A percentile compares a stretch with the other conserved stretches of the same genome.
Evolutionary conservation across 2,329 filamentous ascomycete species (phyloP).

Genomic region (Alternaria dauci): DNA sequence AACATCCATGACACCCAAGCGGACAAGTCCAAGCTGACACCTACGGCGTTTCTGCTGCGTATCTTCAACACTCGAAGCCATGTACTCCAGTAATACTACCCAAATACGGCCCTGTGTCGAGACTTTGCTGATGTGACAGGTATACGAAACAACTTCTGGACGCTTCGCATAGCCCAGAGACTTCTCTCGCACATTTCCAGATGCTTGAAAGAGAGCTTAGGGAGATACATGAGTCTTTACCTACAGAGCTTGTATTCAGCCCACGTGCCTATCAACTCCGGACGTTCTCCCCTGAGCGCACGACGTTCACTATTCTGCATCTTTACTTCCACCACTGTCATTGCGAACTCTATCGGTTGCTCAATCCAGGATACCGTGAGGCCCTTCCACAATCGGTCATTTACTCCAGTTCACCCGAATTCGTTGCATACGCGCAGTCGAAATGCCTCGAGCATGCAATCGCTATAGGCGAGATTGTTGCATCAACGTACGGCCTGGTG

Average conservation of each 20-base stretch:
- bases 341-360: slow-evolving; percentile 19
- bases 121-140: not conserved
- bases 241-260: slow-evolving; percentile 10
- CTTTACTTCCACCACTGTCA: slow-evolving; percentile 20
- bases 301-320: slow-evolving; percentile 15
- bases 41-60: not conserved
- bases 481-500: slow-evolving; percentile 7
- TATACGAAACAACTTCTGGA: slow-evolving; percentile 10
- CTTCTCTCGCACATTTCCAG: slow-evolving; percentile 3
- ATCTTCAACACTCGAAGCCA: slow-evolving; percentile 8
- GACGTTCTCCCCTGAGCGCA: slow-evolving; percentile 17
- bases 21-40: not conserved
- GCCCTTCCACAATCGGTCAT: slow-evolving; percentile 15
- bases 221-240: slow-evolving; percentile 10
- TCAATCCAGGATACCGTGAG: slow-evolving; percentile 22
- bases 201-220: slow-evolving; percentile 12
- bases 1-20: not conserved
- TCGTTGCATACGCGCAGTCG: slow-evolving; percentile 19
- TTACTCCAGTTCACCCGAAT: slow-evolving; percentile 7
- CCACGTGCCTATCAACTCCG: slow-evolving; percentile 14
- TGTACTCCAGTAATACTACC: slow-evolving; percentile 1
- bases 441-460: slow-evolving; percentile 17
- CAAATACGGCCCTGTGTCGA: not conserved
- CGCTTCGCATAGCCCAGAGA: slow-evolving; percentile 10
- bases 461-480: slow-evolving; percentile 17